These are phyloP conservation scores for Neurospora tetraspora DNA, from an alignment of 495 filamentous ascomycete genomes.

Conservation along the genomic window DNA sequence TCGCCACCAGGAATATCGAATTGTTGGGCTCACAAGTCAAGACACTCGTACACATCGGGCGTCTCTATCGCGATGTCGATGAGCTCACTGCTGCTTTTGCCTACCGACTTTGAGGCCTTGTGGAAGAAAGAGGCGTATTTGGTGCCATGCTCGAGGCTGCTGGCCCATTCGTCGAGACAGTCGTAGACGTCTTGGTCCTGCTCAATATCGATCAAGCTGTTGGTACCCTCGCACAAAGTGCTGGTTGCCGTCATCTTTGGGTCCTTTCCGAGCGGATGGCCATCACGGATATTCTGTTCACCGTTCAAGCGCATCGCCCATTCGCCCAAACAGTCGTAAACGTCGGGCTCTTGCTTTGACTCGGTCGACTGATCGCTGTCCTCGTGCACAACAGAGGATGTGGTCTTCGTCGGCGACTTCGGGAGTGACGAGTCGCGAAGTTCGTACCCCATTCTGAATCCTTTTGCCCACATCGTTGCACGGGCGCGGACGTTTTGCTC, in stretches of 20 bases:
- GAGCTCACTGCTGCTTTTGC: neutral
- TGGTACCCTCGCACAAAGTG: neutral
- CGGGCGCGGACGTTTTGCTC: neutral
- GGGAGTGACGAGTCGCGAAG: neutral
- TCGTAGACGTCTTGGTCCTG: neutral
- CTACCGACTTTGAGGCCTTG: fast-evolving
- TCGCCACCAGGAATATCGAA: neutral
- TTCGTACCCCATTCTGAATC: neutral
- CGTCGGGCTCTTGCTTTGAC: neutral
- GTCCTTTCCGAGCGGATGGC: neutral
- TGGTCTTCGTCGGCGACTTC: neutral
- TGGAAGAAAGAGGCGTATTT: neutral
- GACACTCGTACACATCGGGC: neutral
- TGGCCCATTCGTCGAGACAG: neutral
- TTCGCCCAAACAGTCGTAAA: neutral
- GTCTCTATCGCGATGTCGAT: neutral
- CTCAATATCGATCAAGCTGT: neutral
- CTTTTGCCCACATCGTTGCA: neutral
- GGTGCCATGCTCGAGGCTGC: neutral
- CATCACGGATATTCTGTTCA: too few species aligned
- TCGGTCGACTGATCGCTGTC: neutral
- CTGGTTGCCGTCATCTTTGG: neutral
- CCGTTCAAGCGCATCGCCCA: neutral
- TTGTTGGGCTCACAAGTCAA: neutral
- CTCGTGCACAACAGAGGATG: neutral